Evolutionary conservation across 1,139 yeast species (phyloP).

Genomic region (Hemisphaericaspora lyxosophila): DNA sequence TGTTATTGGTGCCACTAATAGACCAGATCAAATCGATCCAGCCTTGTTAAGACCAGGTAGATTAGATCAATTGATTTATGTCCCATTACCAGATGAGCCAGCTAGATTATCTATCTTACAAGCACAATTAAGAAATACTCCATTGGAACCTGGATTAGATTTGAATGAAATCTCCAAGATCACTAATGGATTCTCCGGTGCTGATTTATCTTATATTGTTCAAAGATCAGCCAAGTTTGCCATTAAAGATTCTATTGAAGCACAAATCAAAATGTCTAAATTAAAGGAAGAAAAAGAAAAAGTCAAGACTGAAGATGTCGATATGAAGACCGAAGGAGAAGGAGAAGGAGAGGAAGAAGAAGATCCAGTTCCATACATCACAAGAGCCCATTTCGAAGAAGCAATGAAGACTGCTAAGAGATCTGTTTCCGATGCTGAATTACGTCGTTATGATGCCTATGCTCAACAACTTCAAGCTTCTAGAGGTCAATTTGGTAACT

Average conservation of each 20-base stretch:
- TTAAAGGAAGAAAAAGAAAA: conserved; percentile 41
- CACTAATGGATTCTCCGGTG: conserved; percentile 98
- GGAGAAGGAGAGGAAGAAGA: conserved; percentile 52
- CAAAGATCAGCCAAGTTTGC: conserved; percentile 99
- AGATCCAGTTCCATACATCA: conserved; percentile 94
- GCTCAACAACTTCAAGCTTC: conserved; percentile 96
- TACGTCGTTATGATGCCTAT: conserved; percentile 98
- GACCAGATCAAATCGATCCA: conserved; percentile 99
- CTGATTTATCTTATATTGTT: conserved; percentile 94
- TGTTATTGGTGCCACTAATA: conserved; percentile 97
- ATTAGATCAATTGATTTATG: conserved; percentile 96
- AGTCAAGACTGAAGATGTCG: conserved; percentile 60
- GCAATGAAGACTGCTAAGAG: conserved; percentile 99
- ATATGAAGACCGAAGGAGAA: conserved; percentile 44
- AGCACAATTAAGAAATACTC: conserved; percentile 98
- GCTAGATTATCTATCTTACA: conserved; percentile 91
- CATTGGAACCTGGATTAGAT: conserved; percentile 95
- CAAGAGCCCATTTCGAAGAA: conserved; percentile 92
- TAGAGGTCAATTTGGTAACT: conserved; percentile 85
- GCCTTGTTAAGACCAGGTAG: conserved; percentile 99
- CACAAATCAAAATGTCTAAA: conserved; percentile 56
- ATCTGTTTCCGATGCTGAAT: conserved; percentile 94
- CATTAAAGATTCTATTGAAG: conserved; percentile 95
- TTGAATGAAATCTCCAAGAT: conserved; percentile 85
- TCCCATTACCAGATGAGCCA: conserved; percentile 93